Evolutionary conservation across 1,139 yeast species (phyloP).

Genomic region (Yamadazyma aaseri): DNA sequence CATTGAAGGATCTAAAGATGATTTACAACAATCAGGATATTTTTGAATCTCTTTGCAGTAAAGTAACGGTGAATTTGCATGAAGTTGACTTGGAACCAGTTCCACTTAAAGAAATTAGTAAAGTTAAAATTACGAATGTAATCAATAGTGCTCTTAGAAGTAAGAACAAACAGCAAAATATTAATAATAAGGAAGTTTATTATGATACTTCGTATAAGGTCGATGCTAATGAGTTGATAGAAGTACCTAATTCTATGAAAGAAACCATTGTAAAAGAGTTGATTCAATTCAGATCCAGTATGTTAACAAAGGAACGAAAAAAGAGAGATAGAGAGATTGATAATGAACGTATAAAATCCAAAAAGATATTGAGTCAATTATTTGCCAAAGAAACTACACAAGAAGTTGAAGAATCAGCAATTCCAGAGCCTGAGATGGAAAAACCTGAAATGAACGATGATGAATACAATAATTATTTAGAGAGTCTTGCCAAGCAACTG

Average conservation of each 20-base stretch:
- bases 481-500: conserved; percentile 12
- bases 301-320: conserved; percentile 55
- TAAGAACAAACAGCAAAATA: conserved; percentile 22
- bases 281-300: conserved; percentile 60
- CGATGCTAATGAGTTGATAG: conserved; percentile 59
- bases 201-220: conserved; percentile 49
- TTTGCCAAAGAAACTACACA: conserved; percentile 35
- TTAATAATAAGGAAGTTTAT: neutral
- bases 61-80: conserved; percentile 6
- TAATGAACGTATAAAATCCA: conserved; percentile 53
- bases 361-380: conserved; percentile 48
- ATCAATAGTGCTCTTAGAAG: conserved; percentile 2
- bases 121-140: conserved; percentile 1
- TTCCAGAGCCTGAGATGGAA: conserved; percentile 28
- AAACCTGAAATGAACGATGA: conserved; percentile 28
- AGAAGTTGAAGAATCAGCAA: conserved; percentile 7
- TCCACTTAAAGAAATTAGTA: conserved; percentile 4
- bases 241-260: conserved; percentile 58
- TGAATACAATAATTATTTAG: conserved; percentile 29
- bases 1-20: conserved; percentile 7
- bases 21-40: conserved; percentile 5
- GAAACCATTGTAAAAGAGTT: conserved; percentile 61
- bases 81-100: conserved; percentile 4
- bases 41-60: conserved; percentile 7
- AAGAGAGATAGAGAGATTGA: conserved; percentile 52